phyloP scores from a whole-genome alignment of 192 early-diverging fungal genomes.

The Lobulomyces angularis region DNA sequence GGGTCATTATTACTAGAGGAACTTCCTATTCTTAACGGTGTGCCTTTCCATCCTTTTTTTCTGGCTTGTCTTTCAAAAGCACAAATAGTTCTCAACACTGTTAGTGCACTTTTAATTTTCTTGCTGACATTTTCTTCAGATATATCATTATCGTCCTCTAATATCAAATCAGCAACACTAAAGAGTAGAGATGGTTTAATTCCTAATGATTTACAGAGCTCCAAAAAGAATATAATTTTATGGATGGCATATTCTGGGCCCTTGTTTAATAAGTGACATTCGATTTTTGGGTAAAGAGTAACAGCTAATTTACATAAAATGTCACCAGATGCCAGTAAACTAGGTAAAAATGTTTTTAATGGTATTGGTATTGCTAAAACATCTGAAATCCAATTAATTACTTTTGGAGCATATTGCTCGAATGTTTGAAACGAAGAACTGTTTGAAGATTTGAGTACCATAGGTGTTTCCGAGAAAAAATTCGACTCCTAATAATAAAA shows the following conservation, averaged over 20 bases:
- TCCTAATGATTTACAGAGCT: constrained; percentile 35
- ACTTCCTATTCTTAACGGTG: too few species aligned
- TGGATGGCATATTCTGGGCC: constrained; percentile 36
- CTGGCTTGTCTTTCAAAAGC: constrained; percentile 37
- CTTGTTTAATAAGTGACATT: constrained; percentile 32
- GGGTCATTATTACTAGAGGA: too few species aligned
- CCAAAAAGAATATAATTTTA: constrained; percentile 42
- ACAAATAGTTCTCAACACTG: constrained; percentile 24
- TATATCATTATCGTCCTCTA: constrained; percentile 13
- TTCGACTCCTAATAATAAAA: too few species aligned
- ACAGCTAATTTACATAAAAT: constrained; percentile 25
- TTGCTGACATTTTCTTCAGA: too few species aligned
- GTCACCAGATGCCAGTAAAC: constrained; percentile 26
- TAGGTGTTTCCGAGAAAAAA: too few species aligned
- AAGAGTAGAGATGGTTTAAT: constrained; percentile 29
- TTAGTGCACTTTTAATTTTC: constrained; percentile 23
- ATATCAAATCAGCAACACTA: constrained; percentile 23
- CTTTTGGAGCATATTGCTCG: constrained; percentile 25
- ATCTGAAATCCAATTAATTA: constrained; percentile 14
- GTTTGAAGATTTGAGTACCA: too few species aligned
- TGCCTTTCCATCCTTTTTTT: constrained; percentile 29
- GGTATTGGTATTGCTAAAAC: constrained; percentile 9
- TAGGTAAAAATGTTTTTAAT: constrained; percentile 11
- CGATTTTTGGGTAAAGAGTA: constrained; percentile 27
- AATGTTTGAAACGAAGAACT: constrained; percentile 20